Evolutionary conservation across 805 yeast species (phyloP), one percentile per base, ranked within the genome.

Genomic region (Teunomyces atbi): DNA sequence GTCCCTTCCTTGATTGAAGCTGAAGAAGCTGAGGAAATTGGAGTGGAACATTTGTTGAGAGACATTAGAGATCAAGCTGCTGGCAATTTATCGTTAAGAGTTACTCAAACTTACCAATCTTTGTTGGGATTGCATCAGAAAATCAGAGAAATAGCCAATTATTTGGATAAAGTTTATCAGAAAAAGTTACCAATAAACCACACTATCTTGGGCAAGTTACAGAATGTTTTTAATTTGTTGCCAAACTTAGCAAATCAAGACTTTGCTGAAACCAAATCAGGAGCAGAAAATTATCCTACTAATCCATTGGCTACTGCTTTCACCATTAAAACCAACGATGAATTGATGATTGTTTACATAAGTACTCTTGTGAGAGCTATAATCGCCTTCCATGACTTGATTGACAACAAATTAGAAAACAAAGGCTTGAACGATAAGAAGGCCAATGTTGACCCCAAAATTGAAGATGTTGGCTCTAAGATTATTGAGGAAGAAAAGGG

Each of bases 21-120:
- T 3, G 99, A 94, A 63, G 99, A 94, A 64, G 99, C 99, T 7
- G 99, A 94, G 69, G 99, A 94, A 68, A 94, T 94, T 56, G 99
- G 99, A 51, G 99, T 94, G 11, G 99, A 94, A 66, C 99, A 94
- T 65, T 70, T 94, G 50, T 70, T 94, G 49, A 83, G 98, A 61
- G 99, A 94, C 61, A 89, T 90, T 19, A 82, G 97, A 59, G 97
- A 92, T 62, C 97, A 91, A 58, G 97, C 98, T 7, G 95, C 96
- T 11, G 99, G 99, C 7, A 85, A 85, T 41, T 77, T 94, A 49
- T 84, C 97, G 2, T 81, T 91, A 44, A 82, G 85, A 61, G 82
- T 94, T 45, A 90, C 98, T 12, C 86, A 87, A 61, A 97, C 90
- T 62, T 81, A 94, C 59, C 87, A 86, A 56, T 89, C 97, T 1